Evolutionary conservation across 805 yeast species (phyloP).

Genomic region (Nakazawaea holstii): DNA sequence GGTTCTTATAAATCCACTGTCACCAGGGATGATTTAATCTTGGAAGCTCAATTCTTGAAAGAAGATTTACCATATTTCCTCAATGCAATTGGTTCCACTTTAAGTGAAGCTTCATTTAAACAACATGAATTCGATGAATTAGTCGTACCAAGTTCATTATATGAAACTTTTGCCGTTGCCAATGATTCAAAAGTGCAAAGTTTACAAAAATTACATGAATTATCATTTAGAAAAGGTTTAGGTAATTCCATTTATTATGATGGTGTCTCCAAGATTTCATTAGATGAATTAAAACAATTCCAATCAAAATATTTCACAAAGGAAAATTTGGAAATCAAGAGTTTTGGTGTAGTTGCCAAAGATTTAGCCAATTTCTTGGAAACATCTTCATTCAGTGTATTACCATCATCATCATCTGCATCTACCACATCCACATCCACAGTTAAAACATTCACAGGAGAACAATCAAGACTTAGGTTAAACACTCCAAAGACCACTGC

Average conservation of each 20-base stretch:
- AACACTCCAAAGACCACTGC: constrained; percentile 63
- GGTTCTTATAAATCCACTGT: constrained; percentile 67
- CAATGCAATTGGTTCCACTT: constrained; percentile 71
- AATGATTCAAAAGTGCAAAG: constrained; percentile 54
- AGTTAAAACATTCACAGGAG: constrained; percentile 51
- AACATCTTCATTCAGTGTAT: constrained; percentile 57
- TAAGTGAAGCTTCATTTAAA: constrained; percentile 67
- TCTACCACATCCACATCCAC: constrained; percentile 36
- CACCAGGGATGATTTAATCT: constrained; percentile 79
- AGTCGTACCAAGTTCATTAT: constrained; percentile 71
- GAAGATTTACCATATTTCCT: constrained; percentile 91
- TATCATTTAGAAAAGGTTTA: constrained; percentile 81
- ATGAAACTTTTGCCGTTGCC: constrained; percentile 52
- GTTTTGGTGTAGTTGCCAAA: constrained; percentile 64
- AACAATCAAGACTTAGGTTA: constrained; percentile 57
- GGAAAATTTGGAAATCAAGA: constrained; percentile 67
- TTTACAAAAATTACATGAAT: constrained; percentile 70
- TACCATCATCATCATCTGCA: constrained; percentile 64
- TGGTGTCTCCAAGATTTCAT: constrained; percentile 48
- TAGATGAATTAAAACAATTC: constrained; percentile 61
- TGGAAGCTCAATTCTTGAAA: constrained; percentile 77
- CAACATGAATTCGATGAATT: constrained; percentile 80
- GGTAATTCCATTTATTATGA: constrained; percentile 80
- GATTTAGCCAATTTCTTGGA: constrained; percentile 66
- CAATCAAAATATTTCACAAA: constrained; percentile 66